These are phyloP conservation scores for Beta vulgaris DNA, from an alignment of 148 eudicot genomes.

Conservation along the genomic window DNA sequence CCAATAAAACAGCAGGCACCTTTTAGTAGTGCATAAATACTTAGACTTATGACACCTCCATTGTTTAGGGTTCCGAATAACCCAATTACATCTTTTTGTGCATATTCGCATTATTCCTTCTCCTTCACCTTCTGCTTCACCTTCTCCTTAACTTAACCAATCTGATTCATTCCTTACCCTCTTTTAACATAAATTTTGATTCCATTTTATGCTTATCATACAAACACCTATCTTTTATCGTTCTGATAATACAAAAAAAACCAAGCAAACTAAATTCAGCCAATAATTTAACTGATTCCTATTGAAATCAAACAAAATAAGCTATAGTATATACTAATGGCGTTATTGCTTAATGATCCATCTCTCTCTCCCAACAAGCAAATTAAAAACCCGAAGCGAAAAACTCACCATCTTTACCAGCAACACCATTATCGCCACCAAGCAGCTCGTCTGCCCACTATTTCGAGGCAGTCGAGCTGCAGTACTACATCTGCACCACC, in stretches of 20 bases:
- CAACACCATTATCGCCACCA: neutral
- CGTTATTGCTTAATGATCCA: slow-evolving; percentile 12
- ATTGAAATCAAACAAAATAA: neutral
- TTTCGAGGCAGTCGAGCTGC: slow-evolving; percentile 18
- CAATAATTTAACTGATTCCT: neutral
- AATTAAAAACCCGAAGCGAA: slow-evolving; percentile 15
- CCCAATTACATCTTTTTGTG: slow-evolving; percentile 15
- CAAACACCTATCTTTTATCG: too few species aligned
- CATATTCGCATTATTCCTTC: too few species aligned
- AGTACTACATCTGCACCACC: slow-evolving; percentile 3
- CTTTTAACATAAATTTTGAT: neutral
- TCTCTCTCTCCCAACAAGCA: slow-evolving; percentile 20
- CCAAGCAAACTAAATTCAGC: too few species aligned
- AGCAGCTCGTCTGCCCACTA: neutral
- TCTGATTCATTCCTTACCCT: too few species aligned
- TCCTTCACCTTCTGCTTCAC: too few species aligned
- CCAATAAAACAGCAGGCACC: neutral
- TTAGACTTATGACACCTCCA: slow-evolving; percentile 19
- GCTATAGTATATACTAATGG: neutral
- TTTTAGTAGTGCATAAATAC: neutral
- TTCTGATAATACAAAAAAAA: too few species aligned
- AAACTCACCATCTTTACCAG: neutral
- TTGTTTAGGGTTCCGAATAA: slow-evolving; percentile 10
- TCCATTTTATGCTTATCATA: too few species aligned
- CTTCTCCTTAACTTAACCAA: too few species aligned